These are phyloP conservation scores for Podaxis carcinomalis DNA, from an alignment of 768 basidiomycete species.

Conservation along the genomic window DNA sequence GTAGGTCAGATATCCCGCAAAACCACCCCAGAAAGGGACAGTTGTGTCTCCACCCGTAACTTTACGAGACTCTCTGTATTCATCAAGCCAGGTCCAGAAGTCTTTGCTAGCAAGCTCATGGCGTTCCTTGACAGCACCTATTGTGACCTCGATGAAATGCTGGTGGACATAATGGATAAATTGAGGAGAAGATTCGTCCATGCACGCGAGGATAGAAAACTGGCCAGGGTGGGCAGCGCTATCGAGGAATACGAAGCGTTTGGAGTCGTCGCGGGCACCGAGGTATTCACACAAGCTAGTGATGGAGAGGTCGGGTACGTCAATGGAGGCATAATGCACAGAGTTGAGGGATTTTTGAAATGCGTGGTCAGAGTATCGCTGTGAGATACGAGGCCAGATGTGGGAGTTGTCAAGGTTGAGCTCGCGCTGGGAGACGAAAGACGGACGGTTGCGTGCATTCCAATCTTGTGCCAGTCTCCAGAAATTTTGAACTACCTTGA, in stretches of 20 bases:
- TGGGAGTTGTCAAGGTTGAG: slow-evolving; percentile 33
- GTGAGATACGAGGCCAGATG: slow-evolving; percentile 51
- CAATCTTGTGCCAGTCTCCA: slow-evolving; percentile 68
- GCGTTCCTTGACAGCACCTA: slow-evolving; percentile 32
- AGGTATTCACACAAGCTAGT: slow-evolving; percentile 56
- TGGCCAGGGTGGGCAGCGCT: slow-evolving; percentile 74
- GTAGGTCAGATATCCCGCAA: slow-evolving; percentile 76
- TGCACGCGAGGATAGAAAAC: slow-evolving; percentile 66
- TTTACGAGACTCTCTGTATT: slow-evolving; percentile 55
- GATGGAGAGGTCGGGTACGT: slow-evolving; percentile 37
- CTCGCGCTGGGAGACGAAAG: slow-evolving; percentile 36
- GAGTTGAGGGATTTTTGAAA: slow-evolving; percentile 18
- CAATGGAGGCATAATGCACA: slow-evolving; percentile 31
- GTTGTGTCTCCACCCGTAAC: slow-evolving; percentile 44
- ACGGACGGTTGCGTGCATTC: slow-evolving; percentile 33
- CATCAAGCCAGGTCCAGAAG: slow-evolving; percentile 71
- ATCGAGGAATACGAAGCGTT: slow-evolving; percentile 72
- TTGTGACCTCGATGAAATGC: slow-evolving; percentile 37
- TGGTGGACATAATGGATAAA: slow-evolving; percentile 58
- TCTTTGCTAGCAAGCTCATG: slow-evolving; percentile 38
- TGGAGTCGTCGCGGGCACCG: slow-evolving; percentile 50
- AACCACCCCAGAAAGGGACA: slow-evolving; percentile 81
- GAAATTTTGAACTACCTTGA: slow-evolving; percentile 71
- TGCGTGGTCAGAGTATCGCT: slow-evolving; percentile 19
- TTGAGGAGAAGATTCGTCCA: slow-evolving; percentile 48